phyloP scores from a whole-genome alignment of 257 asterid species.

The Capsicum rhomboideum region DNA sequence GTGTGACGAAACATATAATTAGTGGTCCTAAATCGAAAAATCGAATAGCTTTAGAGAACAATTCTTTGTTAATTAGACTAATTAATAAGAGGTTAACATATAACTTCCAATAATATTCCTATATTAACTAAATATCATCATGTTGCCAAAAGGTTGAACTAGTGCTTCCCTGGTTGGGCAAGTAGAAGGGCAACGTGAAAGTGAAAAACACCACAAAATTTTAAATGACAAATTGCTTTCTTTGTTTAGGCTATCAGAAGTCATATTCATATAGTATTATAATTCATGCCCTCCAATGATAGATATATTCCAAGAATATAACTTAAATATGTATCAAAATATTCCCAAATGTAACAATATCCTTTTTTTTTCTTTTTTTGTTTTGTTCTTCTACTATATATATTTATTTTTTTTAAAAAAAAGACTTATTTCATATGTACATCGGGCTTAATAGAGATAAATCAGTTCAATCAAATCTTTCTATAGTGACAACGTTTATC shows the following conservation, averaged over 20 bases:
- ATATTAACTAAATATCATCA: not conserved
- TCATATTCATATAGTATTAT: not conserved
- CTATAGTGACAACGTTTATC: too few relatives aligned
- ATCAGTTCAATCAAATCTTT: too few relatives aligned
- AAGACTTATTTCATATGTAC: too few relatives aligned
- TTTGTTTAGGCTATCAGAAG: not conserved
- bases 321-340: not conserved
- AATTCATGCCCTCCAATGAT: not conserved
- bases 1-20: not conserved
- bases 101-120: not conserved
- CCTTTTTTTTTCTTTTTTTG: too few relatives aligned
- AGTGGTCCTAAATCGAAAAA: not conserved
- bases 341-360: too few relatives aligned
- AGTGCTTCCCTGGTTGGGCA: not conserved
- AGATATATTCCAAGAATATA: not conserved
- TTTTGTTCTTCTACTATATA: too few relatives aligned
- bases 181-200: not conserved
- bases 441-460: too few relatives aligned
- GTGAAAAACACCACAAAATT: not conserved
- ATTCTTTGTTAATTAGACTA: not conserved
- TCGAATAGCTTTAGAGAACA: not conserved
- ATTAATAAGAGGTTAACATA: not conserved
- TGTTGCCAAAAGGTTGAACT: not conserved
- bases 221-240: not conserved
- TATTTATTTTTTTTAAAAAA: too few relatives aligned